Evolutionary conservation across 306 rosid species (phyloP), one percentile per base, ranked within the genome.

Genomic region (Inga leiocalycina): DNA sequence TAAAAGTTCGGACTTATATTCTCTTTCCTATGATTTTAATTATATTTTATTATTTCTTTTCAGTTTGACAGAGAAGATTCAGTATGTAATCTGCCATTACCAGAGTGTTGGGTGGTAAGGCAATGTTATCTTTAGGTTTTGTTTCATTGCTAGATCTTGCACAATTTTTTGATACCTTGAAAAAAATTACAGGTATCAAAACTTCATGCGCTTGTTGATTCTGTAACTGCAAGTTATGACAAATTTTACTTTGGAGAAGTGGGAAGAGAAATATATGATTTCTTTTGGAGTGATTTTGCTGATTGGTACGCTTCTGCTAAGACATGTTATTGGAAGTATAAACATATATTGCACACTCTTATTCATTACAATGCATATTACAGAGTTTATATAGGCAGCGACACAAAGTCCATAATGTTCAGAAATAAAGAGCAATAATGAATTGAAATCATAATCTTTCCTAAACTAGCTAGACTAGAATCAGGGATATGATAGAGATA

Each of bases 71-170:
- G 49, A 57, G 93, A 88, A 87, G 94, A 86, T 79, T 74, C 85
- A 71, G 86, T 95, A 48, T 85, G 49, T 78, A 84, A 74, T 85
- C 88, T 95, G 78, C 96, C 99, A 77, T 89, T 95, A 75, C 88
- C 99, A 68, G 99, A 95, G 90, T 87, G 93, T 82, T 95, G 98
- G 99, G 94, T 93, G 97, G 99, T 95, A 89, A 93, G 94, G 79
- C 32, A 57, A 61, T 75, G 49, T 74, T 82, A 75, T 43, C 59
- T 44, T 70, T 46, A 70, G 17, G 11, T 72, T 75, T 84, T 84
- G 20, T 27, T 69, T 32, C 69, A 44, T 75, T 74, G 67, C 61
- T 27, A 45, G 52, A 76, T 84, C 72, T 68, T 84, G 45, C 32
- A 34, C 54, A 35, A 44, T 64, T 68, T 49, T 14, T 48, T 81